Evolutionary conservation across 208 protist genomes (phyloP), one percentile per base, ranked within the genome.

Genomic region (Blastocrithidia nonstop): DNA sequence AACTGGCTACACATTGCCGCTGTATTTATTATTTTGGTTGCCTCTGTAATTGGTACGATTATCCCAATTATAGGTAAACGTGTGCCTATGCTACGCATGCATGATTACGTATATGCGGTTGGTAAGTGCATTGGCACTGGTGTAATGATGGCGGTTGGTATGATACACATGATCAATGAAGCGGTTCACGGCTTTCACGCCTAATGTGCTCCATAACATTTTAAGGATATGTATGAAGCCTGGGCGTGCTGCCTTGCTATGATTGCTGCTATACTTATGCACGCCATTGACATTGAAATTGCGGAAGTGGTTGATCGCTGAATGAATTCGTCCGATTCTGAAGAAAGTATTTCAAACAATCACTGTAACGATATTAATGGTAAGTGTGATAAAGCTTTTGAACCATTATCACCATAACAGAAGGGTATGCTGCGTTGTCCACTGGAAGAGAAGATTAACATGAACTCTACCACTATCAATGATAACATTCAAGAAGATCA

Each of bases 1-100:
- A 41, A 66, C 27, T 54, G 60, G 9, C 31, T 80, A 41, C 76
- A 86, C 54, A 48, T 86, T 20, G 57, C 43, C 9, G 71, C 71
- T 6, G 61, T 86, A 19, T 78, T 86, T 53, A 55, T 86, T 27
- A 45, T 86, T n/a, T 54, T 86, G 1, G 52, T 27, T 0, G 57
- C 65, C 45, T 83, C 73, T 11, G 28, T 61, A 11, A 4, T 78
- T n/a, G 73, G 73, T 6, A 69, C 62, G 17, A 11, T 66, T 25
- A 45, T 83, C 19, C 73, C 73, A 13, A 50, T 83, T 26, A 11
- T 71, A 28, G 69, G 69, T 9, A 74, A 68, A 46, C 60, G 53
- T 41, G 39, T 74, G 21, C 61, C 43, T 19, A 22, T 20, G 6
- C 49, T 83, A 19, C 56, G 41, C 5, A 17, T 76, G 35, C 45